Percentiles rank a stretch among this genome's conserved stretches.
phyloP scores from a whole-genome alignment of 2,329 filamentous ascomycete genomes.

The Ceratocystis destructans region DNA sequence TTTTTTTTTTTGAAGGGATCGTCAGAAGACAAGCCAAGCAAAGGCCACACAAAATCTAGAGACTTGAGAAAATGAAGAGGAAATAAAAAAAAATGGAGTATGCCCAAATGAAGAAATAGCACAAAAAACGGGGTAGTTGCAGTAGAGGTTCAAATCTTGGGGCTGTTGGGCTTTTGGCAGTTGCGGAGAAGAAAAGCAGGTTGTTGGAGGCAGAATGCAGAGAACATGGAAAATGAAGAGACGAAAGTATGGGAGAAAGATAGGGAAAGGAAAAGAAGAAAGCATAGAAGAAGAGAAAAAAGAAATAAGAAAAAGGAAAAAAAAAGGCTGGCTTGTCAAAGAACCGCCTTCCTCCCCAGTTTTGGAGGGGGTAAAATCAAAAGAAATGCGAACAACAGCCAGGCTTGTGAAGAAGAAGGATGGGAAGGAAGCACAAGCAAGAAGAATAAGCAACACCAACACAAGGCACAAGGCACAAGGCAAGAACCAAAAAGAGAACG shows the following conservation, averaged over 20 bases:
- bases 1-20: background rate
- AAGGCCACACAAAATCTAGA: background rate
- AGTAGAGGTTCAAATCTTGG: background rate
- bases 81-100: background rate
- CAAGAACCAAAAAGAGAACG: background rate
- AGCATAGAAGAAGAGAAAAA: background rate
- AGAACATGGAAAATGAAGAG: background rate
- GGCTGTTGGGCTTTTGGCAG: background rate
- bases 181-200: background rate
- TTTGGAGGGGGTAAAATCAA: background rate
- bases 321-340: slow-evolving; percentile 2
- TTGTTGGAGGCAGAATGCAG: background rate
- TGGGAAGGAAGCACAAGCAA: background rate
- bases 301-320: background rate
- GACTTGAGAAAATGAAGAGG: background rate
- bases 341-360: background rate
- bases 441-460: background rate
- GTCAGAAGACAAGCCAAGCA: background rate
- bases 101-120: background rate
- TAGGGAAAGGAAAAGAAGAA: background rate
- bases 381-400: background rate
- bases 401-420: background rate
- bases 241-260: background rate
- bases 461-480: background rate
- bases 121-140: background rate